A percentile compares a stretch with the other conserved stretches of the same genome.
Evolutionary conservation across 2,329 filamentous ascomycete genomes (phyloP).

Genomic region (Alternaria triticina): DNA sequence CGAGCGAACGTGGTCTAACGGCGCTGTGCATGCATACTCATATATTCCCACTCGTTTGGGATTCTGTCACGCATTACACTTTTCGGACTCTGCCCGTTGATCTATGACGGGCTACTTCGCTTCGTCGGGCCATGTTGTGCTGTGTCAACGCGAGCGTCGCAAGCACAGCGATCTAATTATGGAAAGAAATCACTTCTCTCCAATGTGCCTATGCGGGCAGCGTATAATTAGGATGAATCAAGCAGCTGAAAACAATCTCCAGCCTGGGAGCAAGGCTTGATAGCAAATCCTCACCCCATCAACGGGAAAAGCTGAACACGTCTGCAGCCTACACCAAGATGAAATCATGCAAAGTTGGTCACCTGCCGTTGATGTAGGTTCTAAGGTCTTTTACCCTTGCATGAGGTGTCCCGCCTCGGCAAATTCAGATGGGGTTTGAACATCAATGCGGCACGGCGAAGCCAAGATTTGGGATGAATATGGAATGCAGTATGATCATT

Average conservation of each 20-base stretch:
- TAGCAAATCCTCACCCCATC: no score
- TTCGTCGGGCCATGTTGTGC: background rate
- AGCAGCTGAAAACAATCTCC: background rate
- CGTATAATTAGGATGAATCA: background rate
- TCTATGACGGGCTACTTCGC: background rate
- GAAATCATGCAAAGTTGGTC: no score
- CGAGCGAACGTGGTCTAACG: slow-evolving; percentile 9
- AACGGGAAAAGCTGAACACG: no score
- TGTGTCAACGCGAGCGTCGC: background rate
- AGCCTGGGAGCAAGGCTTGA: background rate
- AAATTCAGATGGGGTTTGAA: no score
- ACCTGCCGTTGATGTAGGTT: no score
- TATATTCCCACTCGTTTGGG: slow-evolving; percentile 6
- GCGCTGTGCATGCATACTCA: slow-evolving; percentile 26
- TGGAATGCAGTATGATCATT: background rate
- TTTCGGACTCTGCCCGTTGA: background rate
- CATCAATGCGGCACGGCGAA: background rate
- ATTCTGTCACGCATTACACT: background rate
- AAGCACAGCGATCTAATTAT: background rate
- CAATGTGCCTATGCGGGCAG: background rate
- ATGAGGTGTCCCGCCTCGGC: no score
- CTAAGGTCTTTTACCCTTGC: no score
- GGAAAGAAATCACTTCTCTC: background rate
- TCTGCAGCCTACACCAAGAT: no score
- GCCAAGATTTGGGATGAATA: background rate